Percentiles rank a stretch among this genome's conserved stretches.
phyloP scores from a whole-genome alignment of 2,329 filamentous ascomycete genomes.

The Fusarium sp. region DNA sequence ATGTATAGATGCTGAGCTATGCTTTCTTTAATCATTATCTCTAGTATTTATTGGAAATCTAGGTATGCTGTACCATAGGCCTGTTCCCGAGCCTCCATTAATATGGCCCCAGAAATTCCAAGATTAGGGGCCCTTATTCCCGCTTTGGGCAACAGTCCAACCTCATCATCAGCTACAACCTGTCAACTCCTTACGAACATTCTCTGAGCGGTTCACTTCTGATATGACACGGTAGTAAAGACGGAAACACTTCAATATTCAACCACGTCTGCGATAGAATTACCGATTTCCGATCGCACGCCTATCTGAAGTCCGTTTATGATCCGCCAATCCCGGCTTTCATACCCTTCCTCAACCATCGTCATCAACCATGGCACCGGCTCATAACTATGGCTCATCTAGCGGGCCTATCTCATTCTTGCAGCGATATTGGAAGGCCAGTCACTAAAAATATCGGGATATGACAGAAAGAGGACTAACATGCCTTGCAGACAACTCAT shows the following conservation, averaged over 20 bases:
- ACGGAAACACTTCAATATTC: not conserved
- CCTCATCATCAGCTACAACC: conserved; percentile 22
- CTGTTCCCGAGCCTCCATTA: not conserved
- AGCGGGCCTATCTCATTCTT: conserved; percentile 46
- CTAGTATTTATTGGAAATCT: not conserved
- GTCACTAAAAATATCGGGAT: not conserved
- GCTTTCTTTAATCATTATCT: not conserved
- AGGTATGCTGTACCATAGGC: not conserved
- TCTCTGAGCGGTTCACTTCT: not conserved
- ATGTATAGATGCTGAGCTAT: not conserved
- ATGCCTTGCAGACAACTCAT: conserved; percentile 73
- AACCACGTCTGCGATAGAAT: not conserved
- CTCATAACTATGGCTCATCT: conserved; percentile 30
- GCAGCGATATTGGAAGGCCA: conserved; percentile 61
- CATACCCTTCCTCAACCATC: not conserved
- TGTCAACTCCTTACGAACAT: conserved; percentile 12
- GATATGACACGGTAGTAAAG: not conserved
- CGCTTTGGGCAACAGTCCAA: conserved; percentile 14
- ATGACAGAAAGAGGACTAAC: not conserved
- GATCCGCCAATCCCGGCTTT: conserved; percentile 19
- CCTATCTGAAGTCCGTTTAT: conserved; percentile 7
- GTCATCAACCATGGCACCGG: conserved; percentile 43
- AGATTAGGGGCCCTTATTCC: conserved; percentile 13
- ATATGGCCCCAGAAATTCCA: conserved; percentile 23
- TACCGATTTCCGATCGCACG: not conserved